Evolutionary conservation across 495 filamentous ascomycete species (phyloP).

Genomic region (Lophiostoma macrostomum): DNA sequence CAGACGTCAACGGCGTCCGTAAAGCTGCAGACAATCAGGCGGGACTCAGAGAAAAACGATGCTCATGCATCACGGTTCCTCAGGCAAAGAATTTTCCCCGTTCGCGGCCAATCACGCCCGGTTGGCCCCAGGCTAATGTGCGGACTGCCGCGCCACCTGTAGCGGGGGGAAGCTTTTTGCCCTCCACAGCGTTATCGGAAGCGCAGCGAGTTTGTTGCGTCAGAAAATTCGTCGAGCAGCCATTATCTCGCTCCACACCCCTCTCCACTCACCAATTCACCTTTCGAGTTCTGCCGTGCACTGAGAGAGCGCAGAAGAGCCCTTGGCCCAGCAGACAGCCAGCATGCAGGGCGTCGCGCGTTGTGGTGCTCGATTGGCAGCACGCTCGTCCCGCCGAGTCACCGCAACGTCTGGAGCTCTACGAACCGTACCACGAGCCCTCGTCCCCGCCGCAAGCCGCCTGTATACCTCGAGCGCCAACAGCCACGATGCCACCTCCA

Average conservation of each 20-base stretch:
- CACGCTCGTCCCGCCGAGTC: slow-evolving; percentile 29
- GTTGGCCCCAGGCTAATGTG: slow-evolving; percentile 7
- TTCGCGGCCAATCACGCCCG: slow-evolving; percentile 11
- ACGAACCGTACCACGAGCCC: slow-evolving; percentile 22
- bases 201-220: slow-evolving; percentile 25
- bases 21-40: slow-evolving; percentile 20
- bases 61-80: slow-evolving; percentile 17
- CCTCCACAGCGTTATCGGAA: slow-evolving; percentile 19
- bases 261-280: slow-evolving; percentile 12
- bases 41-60: not conserved
- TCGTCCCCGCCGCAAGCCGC: slow-evolving; percentile 18
- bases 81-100: slow-evolving; percentile 11
- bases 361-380: slow-evolving; percentile 28
- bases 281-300: slow-evolving; percentile 2
- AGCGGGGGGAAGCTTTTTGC: slow-evolving; percentile 2
- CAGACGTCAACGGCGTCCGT: slow-evolving; percentile 2
- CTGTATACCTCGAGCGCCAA: slow-evolving; percentile 27
- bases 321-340: slow-evolving; percentile 5
- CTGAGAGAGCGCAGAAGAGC: slow-evolving; percentile 13
- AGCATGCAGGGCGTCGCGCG: slow-evolving; percentile 34
- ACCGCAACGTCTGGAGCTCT: slow-evolving; percentile 21
- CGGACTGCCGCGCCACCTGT: slow-evolving; percentile 13
- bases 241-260: slow-evolving; percentile 5
- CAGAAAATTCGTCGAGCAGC: not conserved
- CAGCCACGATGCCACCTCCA: slow-evolving; percentile 41